A percentile compares a stretch with the other conserved stretches of the same genome.
These are phyloP conservation scores for Arthrobotrys sinensis DNA, from an alignment of 2,329 filamentous ascomycete genomes.

Conservation along the genomic window DNA sequence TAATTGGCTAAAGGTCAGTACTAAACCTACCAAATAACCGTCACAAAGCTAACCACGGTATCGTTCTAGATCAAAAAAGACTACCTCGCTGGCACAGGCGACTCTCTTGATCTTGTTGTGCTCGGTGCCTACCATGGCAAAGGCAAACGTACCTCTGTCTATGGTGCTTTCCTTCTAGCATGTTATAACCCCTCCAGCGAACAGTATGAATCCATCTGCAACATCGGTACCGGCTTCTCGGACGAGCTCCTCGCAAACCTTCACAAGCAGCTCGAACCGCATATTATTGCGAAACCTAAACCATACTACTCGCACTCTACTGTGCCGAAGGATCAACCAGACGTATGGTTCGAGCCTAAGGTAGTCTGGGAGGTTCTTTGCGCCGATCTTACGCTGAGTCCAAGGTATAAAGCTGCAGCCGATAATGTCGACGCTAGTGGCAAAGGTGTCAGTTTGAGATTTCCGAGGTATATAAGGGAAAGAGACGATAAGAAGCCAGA, in stretches of 20 bases:
- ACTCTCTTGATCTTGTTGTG: slow-evolving; percentile 96
- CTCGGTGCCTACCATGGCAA: slow-evolving; percentile 94
- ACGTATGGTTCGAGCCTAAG: slow-evolving; percentile 97
- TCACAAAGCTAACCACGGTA: slow-evolving; percentile 33
- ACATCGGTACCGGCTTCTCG: slow-evolving; percentile 97
- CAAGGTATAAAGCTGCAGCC: slow-evolving; percentile 92
- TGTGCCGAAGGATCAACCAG: slow-evolving; percentile 91
- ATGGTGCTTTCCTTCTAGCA: slow-evolving; percentile 94
- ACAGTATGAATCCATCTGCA: slow-evolving; percentile 94
- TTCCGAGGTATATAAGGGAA: slow-evolving; percentile 91
- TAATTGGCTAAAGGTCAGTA: slow-evolving; percentile 92
- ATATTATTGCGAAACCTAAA: slow-evolving; percentile 90
- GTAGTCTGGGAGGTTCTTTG: slow-evolving; percentile 99
- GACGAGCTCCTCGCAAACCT: slow-evolving; percentile 94
- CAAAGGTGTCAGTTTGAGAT: slow-evolving; percentile 87
- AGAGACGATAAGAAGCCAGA: slow-evolving; percentile 97
- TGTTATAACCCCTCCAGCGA: slow-evolving; percentile 88
- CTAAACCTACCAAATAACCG: slow-evolving; percentile 61
- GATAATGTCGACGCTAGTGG: slow-evolving; percentile 76
- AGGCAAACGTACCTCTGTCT: slow-evolving; percentile 95
- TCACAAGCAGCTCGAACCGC: slow-evolving; percentile 80
- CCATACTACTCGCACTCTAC: slow-evolving; percentile 92
- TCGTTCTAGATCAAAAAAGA: slow-evolving; percentile 88
- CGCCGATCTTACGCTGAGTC: slow-evolving; percentile 92
- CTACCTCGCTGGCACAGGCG: slow-evolving; percentile 92